phyloP scores from a whole-genome alignment of 495 filamentous ascomycete genomes.

The Penicillium chermesinum region DNA sequence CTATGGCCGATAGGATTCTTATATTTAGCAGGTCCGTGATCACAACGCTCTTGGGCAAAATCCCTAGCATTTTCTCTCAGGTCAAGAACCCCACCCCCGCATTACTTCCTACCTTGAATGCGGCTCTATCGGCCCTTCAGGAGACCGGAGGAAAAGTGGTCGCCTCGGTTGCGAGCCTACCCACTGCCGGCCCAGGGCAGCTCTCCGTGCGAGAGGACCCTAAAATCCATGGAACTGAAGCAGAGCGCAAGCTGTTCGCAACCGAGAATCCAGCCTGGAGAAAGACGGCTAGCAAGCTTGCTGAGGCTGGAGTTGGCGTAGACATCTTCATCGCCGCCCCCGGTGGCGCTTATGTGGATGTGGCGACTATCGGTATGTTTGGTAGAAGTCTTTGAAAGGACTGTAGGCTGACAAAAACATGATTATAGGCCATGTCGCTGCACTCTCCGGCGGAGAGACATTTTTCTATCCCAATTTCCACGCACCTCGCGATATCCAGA shows the following conservation, averaged over 20 bases:
- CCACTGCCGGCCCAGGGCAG: slow-evolving; percentile 83
- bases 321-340: slow-evolving; percentile 94
- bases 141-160: slow-evolving; percentile 89
- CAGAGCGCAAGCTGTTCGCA: slow-evolving; percentile 84
- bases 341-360: slow-evolving; percentile 83
- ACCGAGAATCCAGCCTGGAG: slow-evolving; percentile 83
- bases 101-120: slow-evolving; percentile 74
- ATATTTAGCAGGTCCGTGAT: slow-evolving; percentile 59
- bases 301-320: slow-evolving; percentile 78
- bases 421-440: slow-evolving; percentile 34
- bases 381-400: background rate
- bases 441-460: slow-evolving; percentile 78
- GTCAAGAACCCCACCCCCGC: slow-evolving; percentile 87
- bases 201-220: slow-evolving; percentile 82
- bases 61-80: slow-evolving; percentile 79
- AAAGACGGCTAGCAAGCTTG: slow-evolving; percentile 81
- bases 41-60: slow-evolving; percentile 68
- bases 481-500: slow-evolving; percentile 73
- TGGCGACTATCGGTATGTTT: slow-evolving; percentile 82
- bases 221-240: slow-evolving; percentile 80
- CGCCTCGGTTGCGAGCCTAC: slow-evolving; percentile 75
- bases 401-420: slow-evolving; percentile 7
- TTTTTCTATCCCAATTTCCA: slow-evolving; percentile 98
- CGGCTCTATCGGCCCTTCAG: slow-evolving; percentile 74
- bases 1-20: slow-evolving; percentile 1